A percentile compares a stretch with the other conserved stretches of the same genome.
These are phyloP conservation scores for Apiotrichum mycotoxinovorans DNA, from an alignment of 1,284 basidiomycete genomes.

Conservation along the genomic window DNA sequence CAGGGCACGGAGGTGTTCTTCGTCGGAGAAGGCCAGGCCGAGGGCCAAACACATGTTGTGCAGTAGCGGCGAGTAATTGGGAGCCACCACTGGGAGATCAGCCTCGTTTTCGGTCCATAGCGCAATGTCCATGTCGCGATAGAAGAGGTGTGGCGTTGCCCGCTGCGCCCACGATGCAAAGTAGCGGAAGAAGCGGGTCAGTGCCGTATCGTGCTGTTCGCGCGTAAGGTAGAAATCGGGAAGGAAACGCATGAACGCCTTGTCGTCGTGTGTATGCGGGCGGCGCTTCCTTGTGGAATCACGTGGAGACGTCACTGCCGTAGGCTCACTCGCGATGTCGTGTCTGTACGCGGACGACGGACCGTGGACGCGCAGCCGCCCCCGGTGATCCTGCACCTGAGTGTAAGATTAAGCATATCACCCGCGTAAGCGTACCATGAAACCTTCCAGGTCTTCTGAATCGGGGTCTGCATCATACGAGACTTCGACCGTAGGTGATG, in stretches of 20 bases:
- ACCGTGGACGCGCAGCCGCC: slow-evolving; percentile 17
- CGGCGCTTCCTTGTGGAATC: neutral
- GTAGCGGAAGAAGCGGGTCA: slow-evolving; percentile 35
- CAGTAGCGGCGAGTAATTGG: slow-evolving; percentile 66
- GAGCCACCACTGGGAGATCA: slow-evolving; percentile 37
- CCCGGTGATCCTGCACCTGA: slow-evolving; percentile 21
- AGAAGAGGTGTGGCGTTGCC: slow-evolving; percentile 19
- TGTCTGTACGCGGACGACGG: slow-evolving; percentile 16
- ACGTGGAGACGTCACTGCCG: neutral
- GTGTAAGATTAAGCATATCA: neutral
- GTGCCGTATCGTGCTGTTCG: slow-evolving; percentile 22
- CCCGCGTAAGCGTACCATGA: slow-evolving; percentile 5
- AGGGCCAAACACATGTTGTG: slow-evolving; percentile 65
- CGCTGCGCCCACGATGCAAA: slow-evolving; percentile 22
- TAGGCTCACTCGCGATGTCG: slow-evolving; percentile 1
- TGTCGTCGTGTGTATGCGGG: neutral
- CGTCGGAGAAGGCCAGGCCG: slow-evolving; percentile 59
- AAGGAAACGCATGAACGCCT: slow-evolving; percentile 5
- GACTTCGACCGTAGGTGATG: neutral
- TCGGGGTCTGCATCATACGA: neutral
- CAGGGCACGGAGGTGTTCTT: slow-evolving; percentile 54
- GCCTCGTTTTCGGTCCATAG: slow-evolving; percentile 43
- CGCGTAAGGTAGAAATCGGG: slow-evolving; percentile 21
- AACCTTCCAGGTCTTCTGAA: slow-evolving; percentile 6
- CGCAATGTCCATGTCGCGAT: slow-evolving; percentile 20